Percentiles rank a stretch among this genome's conserved stretches.
phyloP scores from a whole-genome alignment of 139 green algal genomes.

The Limnomonas spitsbergensis region DNA sequence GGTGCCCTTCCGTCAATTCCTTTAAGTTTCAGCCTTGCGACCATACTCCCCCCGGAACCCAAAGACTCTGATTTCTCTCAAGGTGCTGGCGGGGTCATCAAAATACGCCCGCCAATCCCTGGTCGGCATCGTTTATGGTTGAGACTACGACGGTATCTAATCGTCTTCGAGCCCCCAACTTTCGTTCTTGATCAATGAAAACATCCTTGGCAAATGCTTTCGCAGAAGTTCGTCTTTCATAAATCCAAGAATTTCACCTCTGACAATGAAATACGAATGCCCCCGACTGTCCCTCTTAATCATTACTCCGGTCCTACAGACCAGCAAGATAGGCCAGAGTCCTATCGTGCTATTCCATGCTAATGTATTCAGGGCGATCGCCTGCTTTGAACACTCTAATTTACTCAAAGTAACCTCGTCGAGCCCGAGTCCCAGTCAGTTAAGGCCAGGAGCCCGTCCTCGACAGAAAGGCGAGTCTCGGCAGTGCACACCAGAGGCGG shows the following conservation, averaged over 20 bases:
- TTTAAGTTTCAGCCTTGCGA: constrained; percentile 94
- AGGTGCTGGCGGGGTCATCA: constrained; percentile 95
- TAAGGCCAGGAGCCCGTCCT: no score
- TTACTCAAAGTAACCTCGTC: no score
- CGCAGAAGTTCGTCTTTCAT: constrained; percentile 98
- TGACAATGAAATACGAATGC: constrained; percentile 99
- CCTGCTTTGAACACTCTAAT: no score
- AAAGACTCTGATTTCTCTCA: constrained; percentile 99
- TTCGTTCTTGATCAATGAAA: constrained; percentile 71
- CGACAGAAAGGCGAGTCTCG: no score
- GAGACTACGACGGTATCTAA: constrained; percentile 99
- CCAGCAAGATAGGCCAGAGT: no score
- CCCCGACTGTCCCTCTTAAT: constrained; percentile 99
- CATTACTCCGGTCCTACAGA: constrained; percentile 98
- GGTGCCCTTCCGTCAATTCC: constrained; percentile 95
- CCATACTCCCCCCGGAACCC: constrained; percentile 95
- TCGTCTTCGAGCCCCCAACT: constrained; percentile 99
- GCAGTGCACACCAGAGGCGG: no score
- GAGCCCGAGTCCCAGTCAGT: no score
- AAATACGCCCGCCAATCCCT: no score
- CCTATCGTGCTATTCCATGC: no score
- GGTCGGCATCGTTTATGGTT: no score
- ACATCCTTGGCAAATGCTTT: constrained; percentile 86
- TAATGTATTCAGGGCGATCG: no score
- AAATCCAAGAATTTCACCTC: constrained; percentile 99